Evolutionary conservation across 345 rosid species (phyloP).

Genomic region (Tarenaya hassleriana): DNA sequence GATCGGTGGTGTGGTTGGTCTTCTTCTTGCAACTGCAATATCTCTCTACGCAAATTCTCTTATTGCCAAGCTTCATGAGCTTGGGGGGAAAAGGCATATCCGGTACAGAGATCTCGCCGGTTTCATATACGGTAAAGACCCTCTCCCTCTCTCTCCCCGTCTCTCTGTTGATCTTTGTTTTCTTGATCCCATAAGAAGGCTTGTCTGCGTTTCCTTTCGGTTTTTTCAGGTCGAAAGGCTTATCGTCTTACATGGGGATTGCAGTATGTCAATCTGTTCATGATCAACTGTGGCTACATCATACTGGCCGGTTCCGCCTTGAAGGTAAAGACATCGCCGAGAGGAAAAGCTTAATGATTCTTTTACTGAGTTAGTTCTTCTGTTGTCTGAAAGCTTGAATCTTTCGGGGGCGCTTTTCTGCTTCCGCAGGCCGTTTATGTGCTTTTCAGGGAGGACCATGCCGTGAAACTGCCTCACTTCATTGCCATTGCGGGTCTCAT

Average conservation of each 20-base stretch:
- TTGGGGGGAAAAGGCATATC: conserved; percentile 86
- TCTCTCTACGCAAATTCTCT: conserved; percentile 83
- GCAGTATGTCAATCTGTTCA: conserved; percentile 50
- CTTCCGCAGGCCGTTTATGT: conserved; percentile 44
- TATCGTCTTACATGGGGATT: conserved; percentile 39
- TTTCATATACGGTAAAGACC: conserved; percentile 50
- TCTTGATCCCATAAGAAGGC: background rate
- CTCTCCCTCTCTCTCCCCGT: background rate
- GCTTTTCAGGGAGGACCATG: conserved; percentile 42
- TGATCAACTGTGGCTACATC: conserved; percentile 49
- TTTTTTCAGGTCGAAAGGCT: conserved; percentile 26
- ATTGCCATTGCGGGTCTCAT: conserved; percentile 50
- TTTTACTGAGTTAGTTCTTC: background rate
- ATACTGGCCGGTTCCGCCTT: conserved; percentile 48
- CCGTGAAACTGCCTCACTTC: conserved; percentile 46
- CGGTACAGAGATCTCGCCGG: conserved; percentile 95
- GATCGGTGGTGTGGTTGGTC: conserved; percentile 66
- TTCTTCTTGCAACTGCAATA: conserved; percentile 55
- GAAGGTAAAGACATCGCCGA: conserved; percentile 25
- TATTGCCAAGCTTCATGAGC: conserved; percentile 76
- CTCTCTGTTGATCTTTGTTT: background rate
- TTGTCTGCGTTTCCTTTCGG: conserved; percentile 4
- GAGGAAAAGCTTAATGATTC: background rate
- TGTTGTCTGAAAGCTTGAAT: too few species aligned
- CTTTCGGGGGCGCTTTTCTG: background rate